Evolutionary conservation across 345 rosid genomes (phyloP).

Genomic region (Litchi chinensis): DNA sequence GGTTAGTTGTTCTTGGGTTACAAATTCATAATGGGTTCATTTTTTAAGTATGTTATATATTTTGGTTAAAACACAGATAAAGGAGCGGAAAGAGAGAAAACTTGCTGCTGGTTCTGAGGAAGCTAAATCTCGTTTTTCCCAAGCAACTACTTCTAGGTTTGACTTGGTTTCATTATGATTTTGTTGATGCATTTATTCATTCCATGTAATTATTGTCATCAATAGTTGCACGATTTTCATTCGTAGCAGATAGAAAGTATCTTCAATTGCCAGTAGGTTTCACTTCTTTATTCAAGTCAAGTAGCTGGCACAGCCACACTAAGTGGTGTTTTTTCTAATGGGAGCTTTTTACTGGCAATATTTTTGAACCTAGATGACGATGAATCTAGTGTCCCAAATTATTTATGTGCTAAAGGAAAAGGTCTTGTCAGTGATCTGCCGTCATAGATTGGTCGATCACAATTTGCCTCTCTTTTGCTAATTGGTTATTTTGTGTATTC

Average conservation of each 20-base stretch:
- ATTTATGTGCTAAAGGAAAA: not conserved
- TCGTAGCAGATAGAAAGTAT: not conserved
- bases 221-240: not conserved
- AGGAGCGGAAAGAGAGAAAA: constrained; percentile 77
- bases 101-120: constrained; percentile 60
- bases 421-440: not conserved
- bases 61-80: constrained; percentile 52
- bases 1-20: constrained; percentile 44
- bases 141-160: constrained; percentile 81
- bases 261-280: not conserved
- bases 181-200: not conserved
- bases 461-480: too few species aligned
- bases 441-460: not conserved
- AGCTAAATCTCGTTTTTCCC: constrained; percentile 65
- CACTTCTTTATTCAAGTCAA: not conserved
- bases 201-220: not conserved
- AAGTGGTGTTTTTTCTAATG: not conserved
- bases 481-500: too few species aligned
- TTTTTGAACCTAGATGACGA: not conserved
- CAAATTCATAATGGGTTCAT: constrained; percentile 14
- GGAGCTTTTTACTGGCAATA: not conserved
- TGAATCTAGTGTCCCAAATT: not conserved
- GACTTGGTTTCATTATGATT: constrained; percentile 9
- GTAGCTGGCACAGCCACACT: not conserved
- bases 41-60: constrained; percentile 13